Evolutionary conservation across 225 moss, liverwort and hornwort species (phyloP).

Genomic region (Ulota crispa): DNA sequence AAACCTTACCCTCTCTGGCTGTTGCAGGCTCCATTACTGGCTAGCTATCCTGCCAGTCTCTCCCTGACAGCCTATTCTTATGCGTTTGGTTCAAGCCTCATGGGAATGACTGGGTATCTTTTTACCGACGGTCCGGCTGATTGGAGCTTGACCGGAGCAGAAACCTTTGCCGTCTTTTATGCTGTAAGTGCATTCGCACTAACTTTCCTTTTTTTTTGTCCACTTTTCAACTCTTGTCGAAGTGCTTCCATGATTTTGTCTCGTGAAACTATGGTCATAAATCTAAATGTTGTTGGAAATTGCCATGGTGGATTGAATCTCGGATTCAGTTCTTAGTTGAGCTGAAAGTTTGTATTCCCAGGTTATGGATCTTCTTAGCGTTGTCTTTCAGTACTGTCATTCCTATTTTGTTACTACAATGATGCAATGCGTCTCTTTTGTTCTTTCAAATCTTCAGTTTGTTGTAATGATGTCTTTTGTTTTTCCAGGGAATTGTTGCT

Average conservation of each 20-base stretch:
- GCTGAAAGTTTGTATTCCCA: slow-evolving; percentile 12
- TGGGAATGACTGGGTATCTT: slow-evolving; percentile 58
- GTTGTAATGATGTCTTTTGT: not conserved
- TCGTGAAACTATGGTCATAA: not conserved
- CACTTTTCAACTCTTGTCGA: not conserved
- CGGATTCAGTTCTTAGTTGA: not conserved
- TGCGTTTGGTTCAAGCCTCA: slow-evolving; percentile 65
- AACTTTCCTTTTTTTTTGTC: not conserved
- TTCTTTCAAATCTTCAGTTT: not conserved
- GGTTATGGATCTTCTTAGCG: not conserved
- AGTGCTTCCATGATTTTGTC: not conserved
- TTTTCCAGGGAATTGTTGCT: slow-evolving; percentile 76
- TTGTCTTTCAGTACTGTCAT: not conserved
- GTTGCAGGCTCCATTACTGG: slow-evolving; percentile 81
- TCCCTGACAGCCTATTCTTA: slow-evolving; percentile 89
- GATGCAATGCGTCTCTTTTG: not conserved
- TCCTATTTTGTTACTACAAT: not conserved
- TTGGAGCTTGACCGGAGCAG: slow-evolving; percentile 58
- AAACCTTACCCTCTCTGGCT: not conserved
- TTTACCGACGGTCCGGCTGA: slow-evolving; percentile 48
- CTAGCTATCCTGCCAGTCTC: slow-evolving; percentile 69
- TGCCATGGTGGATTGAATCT: not conserved
- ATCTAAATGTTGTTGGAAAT: not conserved
- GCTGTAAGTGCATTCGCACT: slow-evolving; percentile 52
- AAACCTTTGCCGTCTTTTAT: slow-evolving; percentile 71